Evolutionary conservation across 768 basidiomycete species (phyloP), one percentile per base, ranked within the genome.

Genomic region (Russula olivacea): DNA sequence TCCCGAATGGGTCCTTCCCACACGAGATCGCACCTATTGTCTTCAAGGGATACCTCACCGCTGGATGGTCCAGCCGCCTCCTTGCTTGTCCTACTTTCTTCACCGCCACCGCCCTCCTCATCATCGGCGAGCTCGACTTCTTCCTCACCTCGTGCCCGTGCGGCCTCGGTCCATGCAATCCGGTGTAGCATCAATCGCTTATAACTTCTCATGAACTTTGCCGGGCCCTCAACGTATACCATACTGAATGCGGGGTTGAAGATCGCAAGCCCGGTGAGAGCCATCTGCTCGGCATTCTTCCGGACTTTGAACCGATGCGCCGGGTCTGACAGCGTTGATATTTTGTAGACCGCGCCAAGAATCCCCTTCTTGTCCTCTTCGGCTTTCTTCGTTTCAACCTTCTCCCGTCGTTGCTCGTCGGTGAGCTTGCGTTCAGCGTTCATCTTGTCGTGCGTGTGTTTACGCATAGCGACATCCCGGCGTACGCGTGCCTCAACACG

Each of bases 231-330:
- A 61, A 97, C 91, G 68, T 96, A 90, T 52, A 99, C 85, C 78
- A 98, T 81, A 69, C 82, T 87, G 79, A 98, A 98, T 34, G 81
- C 76, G 0, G 93, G 89, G 71, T 95, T 86, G 82, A 93, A 93
- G 70, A 97, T 88, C 70, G 91, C 93, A 40, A 95, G 77, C 11
- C 97, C 97, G 0, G 91, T 87, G 15, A 98, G 79, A 64, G 84
- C 86, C 72, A 88, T 80, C 72, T 97, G 93, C 70, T 96, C 91
- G 1, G 97, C 97, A 69, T 98, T 98, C 79, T 91, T 94, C 62
- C 91, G 86, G 57, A 98, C 91, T 78, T 98, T 99, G 81, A 93
- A 98, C 64, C 91, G 87, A 69, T 99, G 97, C 12, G 91, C 81
- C 1, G 89, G 93, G 72, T 98, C 94, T n/a, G 86, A 81, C 51